A percentile compares a stretch with the other conserved stretches of the same genome.
phyloP scores from a whole-genome alignment of 306 rosid species.

The Morella rubra region DNA sequence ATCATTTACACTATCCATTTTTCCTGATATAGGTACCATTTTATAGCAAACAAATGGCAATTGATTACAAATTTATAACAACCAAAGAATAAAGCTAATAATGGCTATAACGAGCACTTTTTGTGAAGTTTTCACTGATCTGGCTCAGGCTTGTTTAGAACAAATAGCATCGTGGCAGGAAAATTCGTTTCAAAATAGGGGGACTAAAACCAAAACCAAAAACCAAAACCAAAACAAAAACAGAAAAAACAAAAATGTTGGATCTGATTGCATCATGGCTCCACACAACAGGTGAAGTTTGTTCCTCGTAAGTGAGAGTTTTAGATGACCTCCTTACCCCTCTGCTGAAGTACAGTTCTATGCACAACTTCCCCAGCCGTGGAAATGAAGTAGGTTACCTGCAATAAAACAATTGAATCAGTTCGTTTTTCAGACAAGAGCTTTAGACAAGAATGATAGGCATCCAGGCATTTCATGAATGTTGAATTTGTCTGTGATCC shows the following conservation, averaged over 20 bases:
- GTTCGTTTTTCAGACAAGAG: conserved; percentile 14
- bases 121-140: too few species aligned
- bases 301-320: conserved; percentile 11
- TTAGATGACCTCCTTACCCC: conserved; percentile 46
- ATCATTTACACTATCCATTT: neutral
- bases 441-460: neutral
- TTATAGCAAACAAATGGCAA: neutral
- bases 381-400: conserved; percentile 49
- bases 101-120: neutral
- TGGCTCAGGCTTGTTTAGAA: neutral
- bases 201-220: neutral
- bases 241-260: too few species aligned
- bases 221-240: too few species aligned
- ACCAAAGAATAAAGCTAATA: neutral
- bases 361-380: conserved; percentile 37
- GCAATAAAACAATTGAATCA: conserved; percentile 26
- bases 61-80: neutral
- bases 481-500: neutral
- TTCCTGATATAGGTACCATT: neutral
- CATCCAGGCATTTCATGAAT: conserved; percentile 1
- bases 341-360: conserved; percentile 43
- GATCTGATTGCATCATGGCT: neutral
- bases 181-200: neutral
- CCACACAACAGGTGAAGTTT: neutral
- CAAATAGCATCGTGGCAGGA: neutral